Base-by-base conservation (phyloP, 805 yeast species). In the Scheffersomyces coipomensis region DNA sequence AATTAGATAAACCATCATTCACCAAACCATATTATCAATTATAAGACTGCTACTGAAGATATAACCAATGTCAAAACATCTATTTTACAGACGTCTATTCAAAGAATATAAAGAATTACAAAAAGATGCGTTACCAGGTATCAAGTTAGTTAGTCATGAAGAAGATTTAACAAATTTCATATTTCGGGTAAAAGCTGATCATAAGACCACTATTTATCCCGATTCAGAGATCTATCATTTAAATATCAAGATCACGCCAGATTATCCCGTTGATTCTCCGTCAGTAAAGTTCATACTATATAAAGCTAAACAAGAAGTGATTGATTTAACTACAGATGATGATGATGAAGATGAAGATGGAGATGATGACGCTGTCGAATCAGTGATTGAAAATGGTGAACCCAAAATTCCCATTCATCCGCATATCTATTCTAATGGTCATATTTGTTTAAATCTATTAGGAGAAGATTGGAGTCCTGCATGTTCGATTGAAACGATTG, bases 341-440 rank as follows among this genome's bases (percentile, higher is more conserved):
- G 41, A 33, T n/a, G 46, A 43, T 23, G 40, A 31, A 11, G 37
- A 36, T 13, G 36, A 24, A 5, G 31, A 31, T 5, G 50, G 48
- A 2, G 44, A 29, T 5, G 42, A 31, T 2, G 35, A 35, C 12
- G 42, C 36, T 16, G 47, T 43, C 22, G 45, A 24, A 5, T 33
- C 38, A 7, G 15, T 42, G 12, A 29, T 37, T 13, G 38, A 37
- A 19, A 17, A 34, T 13, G 39, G 42, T 19, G 39, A 35, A 34
- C 35, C 25, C 27, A 48, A 35, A 10, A 73, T 84, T 3, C 91
- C 91, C 1, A 49, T 82, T 2, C 89, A 84, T 52, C 91, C 91
- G 0, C 91, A 84, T 52, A 69, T 84, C 2, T 84, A 84, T 52
- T 73, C 83, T 23, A 85, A 85, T 51, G 91, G 90, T 1, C 90